Percentiles rank a stretch among this genome's conserved stretches.
Evolutionary conservation across 2,329 filamentous ascomycete species (phyloP).

Genomic region (Tolypocladium tundrense): DNA sequence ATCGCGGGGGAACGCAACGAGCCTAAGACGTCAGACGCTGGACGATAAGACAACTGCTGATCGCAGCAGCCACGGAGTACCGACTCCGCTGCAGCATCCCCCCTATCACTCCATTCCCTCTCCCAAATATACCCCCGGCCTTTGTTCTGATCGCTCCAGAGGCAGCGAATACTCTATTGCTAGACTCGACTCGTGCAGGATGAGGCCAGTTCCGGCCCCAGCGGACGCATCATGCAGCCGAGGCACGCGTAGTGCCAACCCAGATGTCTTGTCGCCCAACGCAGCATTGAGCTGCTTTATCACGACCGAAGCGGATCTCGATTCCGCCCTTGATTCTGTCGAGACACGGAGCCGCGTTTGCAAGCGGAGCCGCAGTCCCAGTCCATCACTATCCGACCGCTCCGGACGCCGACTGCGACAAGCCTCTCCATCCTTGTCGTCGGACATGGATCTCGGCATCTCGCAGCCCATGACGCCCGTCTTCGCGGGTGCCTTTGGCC

Average conservation of each 20-base stretch:
- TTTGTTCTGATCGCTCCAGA: background rate
- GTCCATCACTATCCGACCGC: background rate
- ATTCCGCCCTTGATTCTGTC: slow-evolving; percentile 9
- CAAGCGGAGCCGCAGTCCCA: slow-evolving; percentile 10
- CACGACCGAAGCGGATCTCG: slow-evolving; percentile 22
- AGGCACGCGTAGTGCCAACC: background rate
- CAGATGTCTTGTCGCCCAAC: slow-evolving; percentile 6
- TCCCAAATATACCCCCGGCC: background rate
- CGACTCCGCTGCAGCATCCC: background rate
- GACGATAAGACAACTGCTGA: background rate
- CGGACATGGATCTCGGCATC: slow-evolving; percentile 7
- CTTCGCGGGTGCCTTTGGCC: slow-evolving; percentile 13
- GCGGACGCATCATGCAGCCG: slow-evolving; percentile 3
- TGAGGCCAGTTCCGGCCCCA: slow-evolving; percentile 9
- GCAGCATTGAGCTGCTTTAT: slow-evolving; percentile 23
- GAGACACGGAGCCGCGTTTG: slow-evolving; percentile 9
- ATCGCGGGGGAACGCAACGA: background rate
- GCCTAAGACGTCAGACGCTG: background rate
- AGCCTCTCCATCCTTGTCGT: slow-evolving; percentile 3
- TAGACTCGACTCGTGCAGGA: slow-evolving; percentile 1
- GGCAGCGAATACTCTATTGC: background rate
- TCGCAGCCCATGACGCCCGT: slow-evolving; percentile 18
- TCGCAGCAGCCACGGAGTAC: background rate
- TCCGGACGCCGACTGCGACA: background rate
- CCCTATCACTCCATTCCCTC: background rate